Evolutionary conservation across 129 eudicot species (phyloP), one percentile per base, ranked within the genome.

Genomic region (Arctium minus): DNA sequence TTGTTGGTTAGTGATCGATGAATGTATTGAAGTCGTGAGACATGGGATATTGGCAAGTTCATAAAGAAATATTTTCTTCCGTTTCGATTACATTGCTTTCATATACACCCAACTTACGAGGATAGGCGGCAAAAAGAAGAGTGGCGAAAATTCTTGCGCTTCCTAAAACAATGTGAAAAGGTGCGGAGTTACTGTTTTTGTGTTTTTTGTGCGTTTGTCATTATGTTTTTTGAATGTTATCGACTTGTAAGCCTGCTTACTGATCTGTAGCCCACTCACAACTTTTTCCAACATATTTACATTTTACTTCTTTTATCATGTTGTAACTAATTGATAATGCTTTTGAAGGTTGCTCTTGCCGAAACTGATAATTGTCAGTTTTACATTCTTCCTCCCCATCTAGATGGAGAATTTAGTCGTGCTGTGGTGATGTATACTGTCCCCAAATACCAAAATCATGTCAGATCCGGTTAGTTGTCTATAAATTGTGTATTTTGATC

Each of bases 331-430:
- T 74, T n/a, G 22, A 31, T 60, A 40, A 72, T 75, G 44, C 18
- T 46, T 77, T 81, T 88, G 83, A 83, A 92, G 97, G 90, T 82
- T 87, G 97, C 94, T 82, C 48, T 75, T 42, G 92, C 74, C 79
- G 68, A 77, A 72, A 77, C 72, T 73, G 89, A 83, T 32, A 50
- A 5, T 6, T 73, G 72, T 78, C 83, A 85, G 74, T 29, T 90
- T 40, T 86, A 85, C 88, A 81, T 92, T 75, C 73, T 79, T 82
- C 91, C 97, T 78, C 82, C 94, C 1, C 3, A 33, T 12, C 76
- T 40, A 27, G 85, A 74, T 6, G 72, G 79, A 62, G 68, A 77
- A 4, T 31, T 68, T 30, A 42, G 50, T 68, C 77, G 69, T 80
- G 92, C 86, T 40, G 35, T 86, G 33, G 35, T 67, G 71, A 72